A percentile compares a stretch with the other conserved stretches of the same genome.
phyloP scores from a whole-genome alignment of 768 basidiomycete species.

The Rhizopogon roseolus region DNA sequence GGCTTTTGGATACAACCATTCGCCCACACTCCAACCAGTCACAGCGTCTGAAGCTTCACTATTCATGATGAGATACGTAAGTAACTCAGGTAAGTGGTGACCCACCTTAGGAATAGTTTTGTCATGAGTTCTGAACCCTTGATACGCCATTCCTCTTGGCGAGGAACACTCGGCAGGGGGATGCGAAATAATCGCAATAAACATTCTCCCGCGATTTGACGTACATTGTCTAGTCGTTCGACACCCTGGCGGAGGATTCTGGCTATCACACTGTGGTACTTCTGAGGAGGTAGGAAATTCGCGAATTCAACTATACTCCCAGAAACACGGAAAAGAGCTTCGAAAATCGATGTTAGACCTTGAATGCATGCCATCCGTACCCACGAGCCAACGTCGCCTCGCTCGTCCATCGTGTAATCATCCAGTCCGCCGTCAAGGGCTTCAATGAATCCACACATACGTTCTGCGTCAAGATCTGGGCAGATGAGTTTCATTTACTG shows the following conservation, averaged over 20 bases:
- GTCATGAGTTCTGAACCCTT: constrained; percentile 42
- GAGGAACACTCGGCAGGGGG: constrained; percentile 36
- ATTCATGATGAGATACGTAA: background rate
- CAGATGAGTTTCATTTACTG: constrained; percentile 4
- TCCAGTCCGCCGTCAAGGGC: constrained; percentile 66
- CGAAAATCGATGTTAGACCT: constrained; percentile 52
- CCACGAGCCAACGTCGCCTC: constrained; percentile 98
- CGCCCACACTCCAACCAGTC: constrained; percentile 62
- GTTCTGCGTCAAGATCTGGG: constrained; percentile 44
- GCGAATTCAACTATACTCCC: constrained; percentile 39
- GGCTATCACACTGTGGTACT: constrained; percentile 52
- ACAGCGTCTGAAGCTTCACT: constrained; percentile 30
- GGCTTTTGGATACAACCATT: constrained; percentile 71
- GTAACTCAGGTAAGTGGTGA: background rate
- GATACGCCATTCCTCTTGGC: constrained; percentile 47
- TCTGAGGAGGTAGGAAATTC: constrained; percentile 55
- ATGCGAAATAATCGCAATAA: constrained; percentile 48
- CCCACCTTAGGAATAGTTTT: constrained; percentile 51
- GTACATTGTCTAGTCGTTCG: constrained; percentile 87
- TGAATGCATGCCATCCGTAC: constrained; percentile 75
- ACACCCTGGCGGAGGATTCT: constrained; percentile 85
- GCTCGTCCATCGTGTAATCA: constrained; percentile 91
- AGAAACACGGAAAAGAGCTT: constrained; percentile 45
- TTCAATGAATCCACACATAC: constrained; percentile 46
- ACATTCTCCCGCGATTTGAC: constrained; percentile 70